These are phyloP conservation scores for Magnusiomyces fungicola DNA, from an alignment of 1,139 yeast species.

Conservation along the genomic window DNA sequence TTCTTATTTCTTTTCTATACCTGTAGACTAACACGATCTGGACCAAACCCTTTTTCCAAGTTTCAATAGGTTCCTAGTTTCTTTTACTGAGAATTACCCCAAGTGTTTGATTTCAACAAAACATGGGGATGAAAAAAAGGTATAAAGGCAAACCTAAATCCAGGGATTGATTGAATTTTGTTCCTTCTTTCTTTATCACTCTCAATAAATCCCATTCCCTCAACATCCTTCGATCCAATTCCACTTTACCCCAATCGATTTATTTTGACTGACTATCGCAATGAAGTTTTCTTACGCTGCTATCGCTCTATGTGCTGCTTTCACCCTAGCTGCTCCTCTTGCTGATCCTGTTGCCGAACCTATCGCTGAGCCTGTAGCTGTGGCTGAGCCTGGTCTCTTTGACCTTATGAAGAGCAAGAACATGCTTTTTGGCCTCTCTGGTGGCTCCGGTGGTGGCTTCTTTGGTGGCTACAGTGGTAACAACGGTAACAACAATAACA, in stretches of 20 bases:
- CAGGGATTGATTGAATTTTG: neutral
- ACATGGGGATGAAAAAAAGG: too few species aligned
- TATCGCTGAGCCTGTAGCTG: neutral
- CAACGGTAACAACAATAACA: neutral
- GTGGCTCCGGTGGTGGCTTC: neutral
- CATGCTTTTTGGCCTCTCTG: neutral
- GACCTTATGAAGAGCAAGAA: neutral
- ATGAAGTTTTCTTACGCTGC: neutral
- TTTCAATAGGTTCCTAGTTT: too few species aligned
- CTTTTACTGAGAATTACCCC: too few species aligned
- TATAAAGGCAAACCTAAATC: too few species aligned
- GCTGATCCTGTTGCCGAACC: neutral
- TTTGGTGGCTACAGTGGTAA: neutral
- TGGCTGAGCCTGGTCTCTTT: neutral
- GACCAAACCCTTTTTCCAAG: too few species aligned
- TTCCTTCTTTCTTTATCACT: neutral
- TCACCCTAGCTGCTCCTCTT: neutral
- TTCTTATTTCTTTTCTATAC: too few species aligned
- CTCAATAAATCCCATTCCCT: neutral
- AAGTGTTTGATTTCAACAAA: too few species aligned
- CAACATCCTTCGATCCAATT: neutral
- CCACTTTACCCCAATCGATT: too few species aligned
- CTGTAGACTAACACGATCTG: too few species aligned
- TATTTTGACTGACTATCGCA: neutral
- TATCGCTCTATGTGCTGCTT: neutral